Conservation (phyloP, 257 asterid species). For the Ilex aquifolium region DNA sequence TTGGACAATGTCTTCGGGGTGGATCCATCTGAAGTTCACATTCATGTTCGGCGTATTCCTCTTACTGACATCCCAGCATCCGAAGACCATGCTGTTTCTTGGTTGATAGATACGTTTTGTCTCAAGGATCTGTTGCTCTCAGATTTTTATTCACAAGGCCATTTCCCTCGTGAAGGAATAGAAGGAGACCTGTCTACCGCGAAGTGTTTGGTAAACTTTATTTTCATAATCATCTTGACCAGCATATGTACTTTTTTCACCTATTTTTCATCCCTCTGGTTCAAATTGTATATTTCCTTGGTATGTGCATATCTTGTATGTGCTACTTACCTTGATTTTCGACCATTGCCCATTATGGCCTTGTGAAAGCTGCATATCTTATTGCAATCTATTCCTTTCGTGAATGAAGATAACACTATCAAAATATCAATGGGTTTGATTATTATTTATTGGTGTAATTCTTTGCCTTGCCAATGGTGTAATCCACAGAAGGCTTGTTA, state of each 20-base stretch:
- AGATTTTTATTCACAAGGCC: slow-evolving; percentile 49
- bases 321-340: slow-evolving; percentile 53
- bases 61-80: slow-evolving; percentile 48
- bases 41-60: slow-evolving; percentile 54
- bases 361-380: slow-evolving; percentile 8
- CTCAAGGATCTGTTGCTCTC: slow-evolving; percentile 65
- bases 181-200: slow-evolving; percentile 50
- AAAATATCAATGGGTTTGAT: too few relatives aligned
- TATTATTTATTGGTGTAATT: too few relatives aligned
- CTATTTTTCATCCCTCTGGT: slow-evolving; percentile 68
- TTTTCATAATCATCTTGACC: slow-evolving; percentile 48
- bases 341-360: slow-evolving; percentile 50
- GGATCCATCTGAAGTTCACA: slow-evolving; percentile 88
- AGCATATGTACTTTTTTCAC: slow-evolving; percentile 50
- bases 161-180: slow-evolving; percentile 58
- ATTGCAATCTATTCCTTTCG: too few relatives aligned
- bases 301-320: slow-evolving; percentile 52
- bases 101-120: slow-evolving; percentile 67
- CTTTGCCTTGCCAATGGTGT: too few relatives aligned
- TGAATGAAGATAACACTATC: too few relatives aligned
- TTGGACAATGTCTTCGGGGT: slow-evolving; percentile 79
- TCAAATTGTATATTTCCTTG: slow-evolving; percentile 56
- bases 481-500: too few relatives aligned
- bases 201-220: slow-evolving; percentile 47
- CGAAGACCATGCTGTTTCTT: slow-evolving; percentile 43